These are phyloP conservation scores for Pythium dissotocum DNA, from an alignment of 352 stramenopile genomes.

Conservation along the genomic window DNA sequence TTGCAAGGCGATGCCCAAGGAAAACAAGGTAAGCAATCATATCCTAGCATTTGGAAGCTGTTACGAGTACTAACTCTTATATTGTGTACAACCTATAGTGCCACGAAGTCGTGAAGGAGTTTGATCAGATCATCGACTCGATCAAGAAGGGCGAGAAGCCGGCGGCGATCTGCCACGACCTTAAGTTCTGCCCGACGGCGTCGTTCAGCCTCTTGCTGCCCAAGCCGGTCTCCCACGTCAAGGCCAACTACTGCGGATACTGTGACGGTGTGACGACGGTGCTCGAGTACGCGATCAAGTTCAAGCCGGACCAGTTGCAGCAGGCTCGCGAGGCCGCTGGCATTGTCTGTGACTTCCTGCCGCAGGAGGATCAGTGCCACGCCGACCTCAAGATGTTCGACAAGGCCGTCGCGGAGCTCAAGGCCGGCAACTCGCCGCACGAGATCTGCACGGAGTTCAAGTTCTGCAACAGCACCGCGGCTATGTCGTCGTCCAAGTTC, in stretches of 20 bases:
- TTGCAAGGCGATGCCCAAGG: conserved; percentile 53
- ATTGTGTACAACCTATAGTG: conserved; percentile 41
- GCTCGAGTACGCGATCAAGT: conserved; percentile 52
- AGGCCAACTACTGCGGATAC: conserved; percentile 54
- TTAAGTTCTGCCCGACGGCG: conserved; percentile 51
- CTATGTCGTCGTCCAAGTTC: conserved; percentile 8
- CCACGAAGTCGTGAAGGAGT: conserved; percentile 55
- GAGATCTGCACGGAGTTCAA: conserved; percentile 57
- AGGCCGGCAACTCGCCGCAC: conserved; percentile 59
- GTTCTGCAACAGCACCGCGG: conserved; percentile 34
- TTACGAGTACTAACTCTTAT: background rate
- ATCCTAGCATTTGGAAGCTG: too few relatives aligned
- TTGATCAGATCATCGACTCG: conserved; percentile 61
- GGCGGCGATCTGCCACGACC: conserved; percentile 60
- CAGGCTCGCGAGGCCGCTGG: conserved; percentile 62
- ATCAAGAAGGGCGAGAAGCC: conserved; percentile 66
- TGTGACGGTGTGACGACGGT: conserved; percentile 68
- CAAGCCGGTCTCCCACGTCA: background rate
- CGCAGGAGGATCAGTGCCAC: conserved; percentile 69
- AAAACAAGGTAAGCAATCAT: conserved; percentile 50
- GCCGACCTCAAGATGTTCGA: conserved; percentile 71
- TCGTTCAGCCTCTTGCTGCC: background rate
- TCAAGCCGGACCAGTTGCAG: conserved; percentile 61
- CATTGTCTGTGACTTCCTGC: conserved; percentile 66
- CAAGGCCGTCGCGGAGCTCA: conserved; percentile 43